Evolutionary conservation across 2,329 filamentous ascomycete species (phyloP), one percentile per base, ranked within the genome.

Genomic region (Diplodia seriata): DNA sequence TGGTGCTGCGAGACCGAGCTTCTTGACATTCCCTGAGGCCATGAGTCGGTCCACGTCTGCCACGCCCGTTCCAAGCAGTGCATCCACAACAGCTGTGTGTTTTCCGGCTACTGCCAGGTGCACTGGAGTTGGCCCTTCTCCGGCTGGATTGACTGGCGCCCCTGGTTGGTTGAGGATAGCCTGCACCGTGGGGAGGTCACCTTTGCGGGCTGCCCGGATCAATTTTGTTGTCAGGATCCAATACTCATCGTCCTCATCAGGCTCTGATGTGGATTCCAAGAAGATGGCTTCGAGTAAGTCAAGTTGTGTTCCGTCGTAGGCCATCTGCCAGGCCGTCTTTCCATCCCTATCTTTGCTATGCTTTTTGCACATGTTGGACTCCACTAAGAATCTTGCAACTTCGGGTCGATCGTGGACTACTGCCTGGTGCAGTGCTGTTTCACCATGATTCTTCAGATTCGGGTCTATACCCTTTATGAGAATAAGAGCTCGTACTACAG

Each of bases 11-110:
- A 47, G 18, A 2, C 1, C 3, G 2, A 47, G 18, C 3, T 8
- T 43, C 2, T 18, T 1, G 4, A 8, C 1, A n/a, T 11, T 2
- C 0, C 1, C 1, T 1, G 1, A 2, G 18, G 0, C 4, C 1
- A 12, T 11, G 2, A 1, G 1, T 11, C 8, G 33, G 2, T 36
- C 43, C 0, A 20, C 18, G 2, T 8, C 7, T 4, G n/a, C 43
- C 18, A 4, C 20, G 0, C 2, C n/a, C n/a, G 43, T 47, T 11
- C 3, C 18, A 47, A 47, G 43, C 14, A 47, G 0, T 9, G 43
- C n/a, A 47, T 47, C n/a, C 20, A 47, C 43, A 6, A 47, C 43
- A n/a, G 7, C 43, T 4, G 3, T 47, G 4, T 47, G 6, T 3
- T 4, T 8, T 11, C n/a, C n/a, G 18, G 1, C 11, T 20, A 47